Conservation (phyloP, 805 yeast species). For the Zygosaccharomyces pseudorouxii region DNA sequence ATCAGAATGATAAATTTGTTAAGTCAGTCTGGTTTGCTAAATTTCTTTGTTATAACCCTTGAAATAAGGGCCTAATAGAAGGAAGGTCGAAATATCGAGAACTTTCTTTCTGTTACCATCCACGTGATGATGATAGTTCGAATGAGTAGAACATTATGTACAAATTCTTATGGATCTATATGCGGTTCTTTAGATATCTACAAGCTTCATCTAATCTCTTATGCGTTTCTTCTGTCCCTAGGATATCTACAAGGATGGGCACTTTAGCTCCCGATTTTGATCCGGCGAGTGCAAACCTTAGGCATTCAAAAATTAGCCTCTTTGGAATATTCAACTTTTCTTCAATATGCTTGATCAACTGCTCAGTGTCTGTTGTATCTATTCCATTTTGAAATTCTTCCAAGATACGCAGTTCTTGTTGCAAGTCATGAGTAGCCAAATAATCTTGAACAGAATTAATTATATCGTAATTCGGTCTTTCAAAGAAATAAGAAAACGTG, state of each 20-base stretch:
- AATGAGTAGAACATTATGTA: conserved; percentile 6
- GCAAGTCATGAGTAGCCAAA: conserved; percentile 18
- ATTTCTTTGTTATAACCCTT: conserved; percentile 3
- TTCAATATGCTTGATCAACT: conserved; percentile 9
- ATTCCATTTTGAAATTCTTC: conserved; percentile 10
- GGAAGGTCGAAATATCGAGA: conserved; percentile 10
- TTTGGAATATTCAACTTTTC: background rate
- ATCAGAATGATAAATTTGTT: background rate
- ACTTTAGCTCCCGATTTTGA: conserved; percentile 65
- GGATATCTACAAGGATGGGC: conserved; percentile 49
- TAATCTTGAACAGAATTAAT: conserved; percentile 33
- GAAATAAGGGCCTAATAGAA: background rate
- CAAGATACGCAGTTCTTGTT: conserved; percentile 16
- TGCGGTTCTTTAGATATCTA: background rate
- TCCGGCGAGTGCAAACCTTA: conserved; percentile 69
- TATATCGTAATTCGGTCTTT: conserved; percentile 27
- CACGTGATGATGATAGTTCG: conserved; percentile 8
- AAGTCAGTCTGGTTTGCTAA: background rate
- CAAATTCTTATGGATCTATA: background rate
- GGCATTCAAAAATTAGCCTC: conserved; percentile 46
- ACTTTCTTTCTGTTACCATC: conserved; percentile 8
- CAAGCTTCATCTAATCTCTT: conserved; percentile 28
- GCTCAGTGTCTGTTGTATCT: conserved; percentile 6
- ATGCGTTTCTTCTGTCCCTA: conserved; percentile 44
- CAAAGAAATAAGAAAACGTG: conserved; percentile 48